phyloP scores from a whole-genome alignment of 805 yeast genomes.

The Hagleromyces aurorensis region DNA sequence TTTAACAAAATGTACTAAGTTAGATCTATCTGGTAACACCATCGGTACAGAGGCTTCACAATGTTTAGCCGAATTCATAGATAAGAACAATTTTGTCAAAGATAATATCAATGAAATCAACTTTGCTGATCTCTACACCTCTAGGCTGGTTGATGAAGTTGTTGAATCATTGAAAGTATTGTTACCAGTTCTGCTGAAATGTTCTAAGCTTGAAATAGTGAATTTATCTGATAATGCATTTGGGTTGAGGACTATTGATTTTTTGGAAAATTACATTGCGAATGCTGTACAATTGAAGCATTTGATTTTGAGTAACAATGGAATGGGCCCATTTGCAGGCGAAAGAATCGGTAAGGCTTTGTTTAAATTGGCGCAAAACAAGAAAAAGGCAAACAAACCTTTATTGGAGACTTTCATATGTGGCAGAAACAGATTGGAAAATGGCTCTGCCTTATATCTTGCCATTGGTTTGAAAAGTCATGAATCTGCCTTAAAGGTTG shows the following conservation, averaged over 20 bases:
- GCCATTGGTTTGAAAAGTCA: conserved; percentile 82
- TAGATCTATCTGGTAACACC: conserved; percentile 89
- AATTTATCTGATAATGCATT: conserved; percentile 93
- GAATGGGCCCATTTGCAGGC: conserved; percentile 98
- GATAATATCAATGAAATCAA: conserved; percentile 58
- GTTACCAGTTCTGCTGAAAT: conserved; percentile 63
- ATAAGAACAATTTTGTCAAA: conserved; percentile 29
- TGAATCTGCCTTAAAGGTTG: conserved; percentile 52
- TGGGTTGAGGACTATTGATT: conserved; percentile 91
- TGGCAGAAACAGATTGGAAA: conserved; percentile 95
- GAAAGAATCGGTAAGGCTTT: conserved; percentile 86
- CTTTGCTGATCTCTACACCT: conserved; percentile 90
- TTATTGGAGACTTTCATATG: conserved; percentile 81
- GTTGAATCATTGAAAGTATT: conserved; percentile 71
- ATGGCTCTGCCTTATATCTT: conserved; percentile 82
- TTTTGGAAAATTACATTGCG: conserved; percentile 69
- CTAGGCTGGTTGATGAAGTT: conserved; percentile 89
- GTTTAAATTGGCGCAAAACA: conserved; percentile 59
- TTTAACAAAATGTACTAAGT: conserved; percentile 35
- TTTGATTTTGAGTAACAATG: conserved; percentile 85
- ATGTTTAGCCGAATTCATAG: conserved; percentile 51
- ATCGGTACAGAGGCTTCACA: conserved; percentile 85
- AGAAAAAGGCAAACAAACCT: conserved; percentile 39
- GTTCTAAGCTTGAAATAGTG: conserved; percentile 61
- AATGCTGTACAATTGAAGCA: conserved; percentile 77